phyloP scores from a whole-genome alignment of 768 basidiomycete species.

The Suillus paluster region DNA sequence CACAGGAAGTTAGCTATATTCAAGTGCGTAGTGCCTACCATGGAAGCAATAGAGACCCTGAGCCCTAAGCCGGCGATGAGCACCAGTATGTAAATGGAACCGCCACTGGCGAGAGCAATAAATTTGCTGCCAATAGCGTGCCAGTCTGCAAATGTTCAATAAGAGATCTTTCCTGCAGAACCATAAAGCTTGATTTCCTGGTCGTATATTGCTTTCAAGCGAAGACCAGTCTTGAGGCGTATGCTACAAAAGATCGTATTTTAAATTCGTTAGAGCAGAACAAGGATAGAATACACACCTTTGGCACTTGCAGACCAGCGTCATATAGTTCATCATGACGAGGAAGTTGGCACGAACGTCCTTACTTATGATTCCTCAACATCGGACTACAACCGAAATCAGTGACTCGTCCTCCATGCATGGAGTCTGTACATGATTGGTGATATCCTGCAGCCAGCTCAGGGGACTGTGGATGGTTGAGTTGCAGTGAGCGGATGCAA shows the following conservation, averaged over 20 bases:
- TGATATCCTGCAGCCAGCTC: neutral
- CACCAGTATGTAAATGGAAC: neutral
- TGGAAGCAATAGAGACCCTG: neutral
- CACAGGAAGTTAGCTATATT: neutral
- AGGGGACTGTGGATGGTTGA: neutral
- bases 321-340: neutral
- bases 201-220: neutral
- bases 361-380: neutral
- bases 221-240: neutral
- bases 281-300: neutral
- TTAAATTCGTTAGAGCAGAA: neutral
- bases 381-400: neutral
- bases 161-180: neutral
- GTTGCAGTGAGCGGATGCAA: neutral
- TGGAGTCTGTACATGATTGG: neutral
- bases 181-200: neutral
- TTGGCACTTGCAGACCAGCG: neutral
- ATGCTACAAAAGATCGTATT: neutral
- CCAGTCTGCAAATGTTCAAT: neutral
- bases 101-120: neutral
- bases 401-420: neutral
- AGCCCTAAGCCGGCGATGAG: neutral
- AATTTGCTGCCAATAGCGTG: neutral
- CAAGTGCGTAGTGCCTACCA: neutral
- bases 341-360: neutral